Base-by-base conservation (phyloP, 78 protist species). In the Salpingoeca rosetta region DNA sequence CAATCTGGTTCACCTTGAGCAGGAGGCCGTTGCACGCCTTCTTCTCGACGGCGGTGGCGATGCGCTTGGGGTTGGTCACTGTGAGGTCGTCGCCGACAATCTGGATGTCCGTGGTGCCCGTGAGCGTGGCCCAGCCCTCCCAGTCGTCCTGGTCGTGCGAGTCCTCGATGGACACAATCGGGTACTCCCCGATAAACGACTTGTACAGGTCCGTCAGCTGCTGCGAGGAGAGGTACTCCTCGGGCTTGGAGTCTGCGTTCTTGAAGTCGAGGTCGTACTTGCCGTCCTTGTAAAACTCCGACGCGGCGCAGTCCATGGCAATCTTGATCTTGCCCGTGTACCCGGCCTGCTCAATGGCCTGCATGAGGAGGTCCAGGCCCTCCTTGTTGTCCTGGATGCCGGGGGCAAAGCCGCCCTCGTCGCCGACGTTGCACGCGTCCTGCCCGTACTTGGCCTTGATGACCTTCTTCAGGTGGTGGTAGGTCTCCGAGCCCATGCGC, bases 391-490 rank as follows among this genome's bases (percentile, higher is more conserved):
- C 85, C 73, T 65, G 89, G 78, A 95, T 91, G 57, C 87, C 86
- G 84, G 99, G 99, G 22, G 99, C 99, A 84, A 97, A 97, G 87
- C 99, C 99, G 56, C 99, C 99, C 92, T 99, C 99, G 87, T 99
- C 99, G 75, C 99, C 99, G 76, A 99, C 98, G 86, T 94, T 95
- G 90, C 84, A 51, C n/a, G 90, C 86, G 25, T 88, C 90, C 72
- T 72, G 85, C 44, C 90, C 90, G 81, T 82, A 88, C 83, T 88
- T 88, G 28, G 17, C 75, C 77, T 83, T 82, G 87, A 83, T 91
- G 91, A 77, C 97, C 97, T 81, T 41, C 89, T 90, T 84, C 44
- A 99, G 93, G 85, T 65, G 56, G 91, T 97, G 99, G 94, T 98
- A 98, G 51, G 95, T 98, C 91, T 97, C 99, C 35, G 97, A 44